Percentiles rank a stretch among this genome's conserved stretches.
Evolutionary conservation across 768 basidiomycete genomes (phyloP).

Genomic region (Hebeloma cylindrosporum): DNA sequence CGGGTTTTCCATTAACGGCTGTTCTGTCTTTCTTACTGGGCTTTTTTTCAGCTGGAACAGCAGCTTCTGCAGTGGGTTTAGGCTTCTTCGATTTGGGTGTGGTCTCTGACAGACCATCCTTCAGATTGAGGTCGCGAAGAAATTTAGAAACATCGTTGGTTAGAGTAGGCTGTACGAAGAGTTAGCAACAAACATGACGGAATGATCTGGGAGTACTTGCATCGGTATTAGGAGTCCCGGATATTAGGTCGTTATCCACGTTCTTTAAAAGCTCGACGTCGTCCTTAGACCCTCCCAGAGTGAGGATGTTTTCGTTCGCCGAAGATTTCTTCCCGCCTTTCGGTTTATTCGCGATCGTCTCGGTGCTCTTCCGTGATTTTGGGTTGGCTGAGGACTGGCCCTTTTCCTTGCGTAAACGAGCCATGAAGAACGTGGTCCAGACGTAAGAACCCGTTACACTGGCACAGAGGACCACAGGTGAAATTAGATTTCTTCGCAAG

Average conservation of each 20-base stretch:
- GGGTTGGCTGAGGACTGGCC: constrained; percentile 6
- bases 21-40: constrained; percentile 2
- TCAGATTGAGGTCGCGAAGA: constrained; percentile 40
- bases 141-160: constrained; percentile 48
- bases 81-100: constrained; percentile 15
- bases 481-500: too few relatives aligned
- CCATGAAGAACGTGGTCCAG: constrained; percentile 9
- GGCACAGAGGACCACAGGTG: too few relatives aligned
- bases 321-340: constrained; percentile 7
- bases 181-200: background rate
- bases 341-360: background rate
- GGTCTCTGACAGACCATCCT: constrained; percentile 9
- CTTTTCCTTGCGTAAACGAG: constrained; percentile 19
- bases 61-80: constrained; percentile 19
- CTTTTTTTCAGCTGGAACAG: constrained; percentile 7
- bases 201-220: constrained; percentile 20
- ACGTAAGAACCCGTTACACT: too few relatives aligned
- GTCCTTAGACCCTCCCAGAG: constrained; percentile 47
- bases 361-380: background rate
- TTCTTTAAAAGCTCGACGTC: constrained; percentile 48
- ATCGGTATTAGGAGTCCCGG: constrained; percentile 32
- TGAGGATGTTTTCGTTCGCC: constrained; percentile 33
- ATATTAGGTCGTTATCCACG: constrained; percentile 31
- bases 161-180: constrained; percentile 35
- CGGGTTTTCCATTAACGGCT: background rate